Base-by-base conservation (phyloP, 1,284 basidiomycete species). In the Pseudozyma sp. region DNA sequence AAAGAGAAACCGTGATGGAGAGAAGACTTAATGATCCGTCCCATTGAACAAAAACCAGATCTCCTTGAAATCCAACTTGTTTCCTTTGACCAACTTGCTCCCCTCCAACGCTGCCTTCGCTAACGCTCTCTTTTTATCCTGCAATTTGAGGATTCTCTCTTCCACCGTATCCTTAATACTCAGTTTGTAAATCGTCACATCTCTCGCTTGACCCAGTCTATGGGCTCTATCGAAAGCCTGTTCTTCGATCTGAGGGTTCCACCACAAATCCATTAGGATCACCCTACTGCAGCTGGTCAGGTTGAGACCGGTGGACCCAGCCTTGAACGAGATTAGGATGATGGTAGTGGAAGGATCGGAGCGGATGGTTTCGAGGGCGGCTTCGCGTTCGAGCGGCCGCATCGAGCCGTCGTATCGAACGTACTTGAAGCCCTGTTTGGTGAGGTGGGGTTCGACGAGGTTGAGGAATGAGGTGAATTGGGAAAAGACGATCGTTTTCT, bases 321-420 rank as follows among this genome's bases (percentile, higher is more conserved):
- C 94, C 85, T 97, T 97, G 90, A 98, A 96, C 0, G 94, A 97
- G 70, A 98, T 96, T 68, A 99, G 86, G 66, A 98, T 97, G 42
- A 96, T 90, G 11, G 80, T 89, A 14, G 88, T 89, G 3, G 80
- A 87, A 11, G 86, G 84, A 79, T 89, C 89, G 31, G 81, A 89
- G 81, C 89, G 90, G 85, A 99, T 95, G 68, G 88, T 89, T 25
- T 90, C 87, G 25, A 98, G 86, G 5, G 92, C 89, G 10, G 87
- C 88, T 78, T 94, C 92, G 18, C 95, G 90, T 70, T 92, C 89
- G 40, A 89, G 89, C 58, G 92, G 90, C 12, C 87, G 86, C 92
- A 97, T 95, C 0, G 89, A 90, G 0, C 95, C 95, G 79, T 97
- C 94, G 86, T 95, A 97, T 78, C 95, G 90, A 21, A 93, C 92